Evolutionary conservation across 2,329 filamentous ascomycete genomes (phyloP), one percentile per base, ranked within the genome.

Genomic region (Ophiostoma australiae): DNA sequence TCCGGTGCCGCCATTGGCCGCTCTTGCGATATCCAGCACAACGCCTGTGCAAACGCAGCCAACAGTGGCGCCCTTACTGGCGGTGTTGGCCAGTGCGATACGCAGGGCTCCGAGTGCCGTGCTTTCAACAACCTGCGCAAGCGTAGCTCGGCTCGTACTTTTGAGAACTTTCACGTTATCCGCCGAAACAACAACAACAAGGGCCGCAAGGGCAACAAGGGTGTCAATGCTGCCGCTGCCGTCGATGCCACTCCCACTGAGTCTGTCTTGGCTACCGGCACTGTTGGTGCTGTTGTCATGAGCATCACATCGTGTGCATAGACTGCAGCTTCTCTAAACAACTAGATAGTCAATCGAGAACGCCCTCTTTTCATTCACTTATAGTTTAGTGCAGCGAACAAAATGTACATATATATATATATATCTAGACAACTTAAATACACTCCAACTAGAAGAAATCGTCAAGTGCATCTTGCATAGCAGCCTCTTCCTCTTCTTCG

Each of bases 21-120:
- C 13, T 67, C 66, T 39, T 67, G 66, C 66, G 66, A 67, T 23
- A 31, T 67, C 23, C 66, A 67, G 66, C 66, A 67, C 39, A 67
- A 67, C 27, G 66, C 66, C n/a, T 67, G 66, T 27, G 66, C 66
- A 23, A 44, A 48, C 23, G 66, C 66, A 2, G 66, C 66, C 66
- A 67, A 67, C 66, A 67, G 66, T 39, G 66, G 66, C 23, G n/a
- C n/a, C 11, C 23, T 67, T 3, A 44, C 66, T 11, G 66, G 66
- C 39, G 66, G 66, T 7, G 66, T 67, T 13, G 4, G n/a, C 66
- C 66, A 67, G 66, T 67, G 66, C 66, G 66, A 67, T 10, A 33
- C 39, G 4, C 66, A 67, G 66, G 39, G n/a, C 23, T 17, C 66
- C n/a, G 66, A 39, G n/a, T 67, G 66, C 66, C 66, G 23, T 13